Evolutionary conservation across 176 grass and related monocot species (phyloP), one percentile per base, ranked within the genome.

Genomic region (Aechmea fasciata): DNA sequence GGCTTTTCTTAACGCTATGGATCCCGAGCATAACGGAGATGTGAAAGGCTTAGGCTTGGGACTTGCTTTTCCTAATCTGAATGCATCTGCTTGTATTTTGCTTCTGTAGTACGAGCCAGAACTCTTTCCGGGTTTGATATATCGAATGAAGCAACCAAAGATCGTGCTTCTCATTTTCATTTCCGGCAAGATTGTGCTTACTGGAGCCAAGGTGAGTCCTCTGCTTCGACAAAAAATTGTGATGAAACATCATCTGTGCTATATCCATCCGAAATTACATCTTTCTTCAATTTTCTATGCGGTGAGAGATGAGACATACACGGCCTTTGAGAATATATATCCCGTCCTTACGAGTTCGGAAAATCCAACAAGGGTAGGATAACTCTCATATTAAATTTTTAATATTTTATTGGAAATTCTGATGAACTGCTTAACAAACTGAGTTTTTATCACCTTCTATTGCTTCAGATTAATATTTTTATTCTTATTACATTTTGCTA

Each of bases 141-240:
- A 97, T 85, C 81, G 89, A 66, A 97, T 97, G 93, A 97, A 83
- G 52, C 93, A 97, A 72, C 93, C 86, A 0, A 97, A 97, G 76
- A 97, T 90, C 71, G 89, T 92, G 82, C 93, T 90, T 66, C 82
- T 97, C 50, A 97, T 97, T 85, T 97, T 97, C 66, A 89, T 97
- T 69, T 97, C 93, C 47, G 93, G 93, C 64, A 92, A 97, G 72
- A 97, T 97, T 79, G 93, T 97, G 76, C 87, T 97, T 33, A 97
- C 89, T 20, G 93, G 86, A 9, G 89, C 93, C 69, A 92, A 97
- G 93, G 93, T 91, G 73, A 79, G 73, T 5, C 20, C 15, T 63
- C 55, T 3, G 23, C 29, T 61, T 77, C 10, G 24, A 33, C 29
- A 47, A 55, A 68, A 53, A 13, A 25, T 17, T 68, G 67, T 14